Conservation (phyloP, 2,329 filamentous ascomycete genomes). For the Aspergillus niger region DNA sequence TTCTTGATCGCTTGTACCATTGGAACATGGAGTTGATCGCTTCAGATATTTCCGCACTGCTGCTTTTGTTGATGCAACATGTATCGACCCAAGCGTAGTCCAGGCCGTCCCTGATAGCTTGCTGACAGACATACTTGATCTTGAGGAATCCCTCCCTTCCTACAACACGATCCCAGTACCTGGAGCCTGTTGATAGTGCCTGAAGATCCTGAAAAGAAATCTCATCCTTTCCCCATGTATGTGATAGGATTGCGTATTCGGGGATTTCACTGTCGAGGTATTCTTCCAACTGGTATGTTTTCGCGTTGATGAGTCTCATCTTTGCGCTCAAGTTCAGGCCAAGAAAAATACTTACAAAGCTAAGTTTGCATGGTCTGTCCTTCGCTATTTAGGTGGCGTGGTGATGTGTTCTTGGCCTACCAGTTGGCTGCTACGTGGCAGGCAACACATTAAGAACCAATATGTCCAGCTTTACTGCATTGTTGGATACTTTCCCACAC, state of each 20-base stretch:
- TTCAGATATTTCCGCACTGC: slow-evolving; percentile 15
- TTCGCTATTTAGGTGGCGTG: background rate
- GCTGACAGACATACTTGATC: background rate
- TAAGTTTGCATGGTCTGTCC: too few relatives aligned
- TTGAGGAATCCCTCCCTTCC: background rate
- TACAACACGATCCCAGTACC: background rate
- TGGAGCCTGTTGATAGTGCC: background rate
- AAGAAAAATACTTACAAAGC: background rate
- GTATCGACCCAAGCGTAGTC: background rate
- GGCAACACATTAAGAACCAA: background rate
- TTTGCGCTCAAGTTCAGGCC: background rate
- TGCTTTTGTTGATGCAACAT: background rate
- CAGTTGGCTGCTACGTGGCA: background rate
- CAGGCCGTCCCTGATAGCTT: background rate
- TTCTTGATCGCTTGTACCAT: slow-evolving; percentile 20
- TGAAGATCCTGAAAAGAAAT: background rate
- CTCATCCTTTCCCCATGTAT: background rate
- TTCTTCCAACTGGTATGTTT: background rate
- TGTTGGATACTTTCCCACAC: too few relatives aligned
- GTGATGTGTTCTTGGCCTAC: too few relatives aligned
- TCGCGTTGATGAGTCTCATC: background rate
- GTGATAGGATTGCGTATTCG: background rate
- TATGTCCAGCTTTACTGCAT: too few relatives aligned
- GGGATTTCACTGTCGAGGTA: background rate
- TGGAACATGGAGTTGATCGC: slow-evolving; percentile 26